Percentiles rank a stretch among this genome's conserved stretches.
Evolutionary conservation across 1,139 yeast genomes (phyloP).

Genomic region (Zygoascus sp.): DNA sequence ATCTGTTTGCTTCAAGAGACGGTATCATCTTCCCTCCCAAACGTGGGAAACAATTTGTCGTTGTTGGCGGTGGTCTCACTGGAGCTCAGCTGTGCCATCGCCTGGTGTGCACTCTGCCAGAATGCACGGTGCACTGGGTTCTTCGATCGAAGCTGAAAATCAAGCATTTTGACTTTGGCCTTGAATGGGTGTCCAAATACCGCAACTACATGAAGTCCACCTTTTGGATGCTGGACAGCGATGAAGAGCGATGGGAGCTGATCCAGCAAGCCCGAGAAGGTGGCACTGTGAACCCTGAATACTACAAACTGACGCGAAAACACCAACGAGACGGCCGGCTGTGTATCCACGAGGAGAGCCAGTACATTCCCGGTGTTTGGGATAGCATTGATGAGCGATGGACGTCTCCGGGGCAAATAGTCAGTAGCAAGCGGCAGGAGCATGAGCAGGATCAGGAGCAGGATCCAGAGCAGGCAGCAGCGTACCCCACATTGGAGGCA

Average conservation of each 20-base stretch:
- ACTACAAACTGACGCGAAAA: conserved; percentile 36
- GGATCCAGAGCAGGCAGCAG: too few relatives aligned
- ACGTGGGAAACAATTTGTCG: conserved; percentile 32
- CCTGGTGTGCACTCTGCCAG: background rate
- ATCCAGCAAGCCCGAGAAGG: conserved; percentile 46
- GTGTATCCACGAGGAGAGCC: conserved; percentile 11
- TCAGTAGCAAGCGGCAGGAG: too few relatives aligned
- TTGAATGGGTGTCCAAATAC: conserved; percentile 52
- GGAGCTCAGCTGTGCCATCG: conserved; percentile 44
- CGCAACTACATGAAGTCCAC: conserved; percentile 41
- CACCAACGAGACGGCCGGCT: conserved; percentile 36
- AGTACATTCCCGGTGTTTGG: conserved; percentile 13
- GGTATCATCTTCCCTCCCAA: conserved; percentile 22
- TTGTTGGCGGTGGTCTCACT: conserved; percentile 49
- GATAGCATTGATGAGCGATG: conserved; percentile 5
- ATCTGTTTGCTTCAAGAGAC: conserved; percentile 33
- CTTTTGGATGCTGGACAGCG: conserved; percentile 44
- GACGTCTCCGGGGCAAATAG: background rate
- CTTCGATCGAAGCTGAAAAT: conserved; percentile 43
- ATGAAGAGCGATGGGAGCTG: conserved; percentile 42
- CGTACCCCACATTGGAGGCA: too few relatives aligned
- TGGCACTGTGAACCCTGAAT: conserved; percentile 49
- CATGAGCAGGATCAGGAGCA: too few relatives aligned
- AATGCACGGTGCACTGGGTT: conserved; percentile 39
- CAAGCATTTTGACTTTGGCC: conserved; percentile 49